phyloP scores from a whole-genome alignment of 2,329 filamentous ascomycete species.

The Apiospora rasikravindrae region DNA sequence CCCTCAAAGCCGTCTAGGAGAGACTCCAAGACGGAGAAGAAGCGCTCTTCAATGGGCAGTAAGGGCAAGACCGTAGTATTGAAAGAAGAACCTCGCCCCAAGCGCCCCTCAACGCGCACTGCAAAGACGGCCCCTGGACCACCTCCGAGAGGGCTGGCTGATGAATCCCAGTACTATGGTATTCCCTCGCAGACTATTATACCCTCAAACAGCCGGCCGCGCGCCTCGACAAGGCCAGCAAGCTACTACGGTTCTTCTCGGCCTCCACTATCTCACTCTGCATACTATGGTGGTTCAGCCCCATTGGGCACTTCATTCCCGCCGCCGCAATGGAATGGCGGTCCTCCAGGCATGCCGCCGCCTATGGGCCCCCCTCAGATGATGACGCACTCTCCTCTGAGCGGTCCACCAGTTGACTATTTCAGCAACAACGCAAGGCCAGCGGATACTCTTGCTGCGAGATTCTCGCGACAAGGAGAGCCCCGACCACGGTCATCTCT shows the following conservation, averaged over 20 bases:
- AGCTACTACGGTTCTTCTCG: constrained; percentile 41
- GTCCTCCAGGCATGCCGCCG: constrained; percentile 16
- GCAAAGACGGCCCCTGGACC: constrained; percentile 43
- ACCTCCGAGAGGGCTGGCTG: constrained; percentile 36
- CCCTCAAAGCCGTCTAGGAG: constrained; percentile 32
- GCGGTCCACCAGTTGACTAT: constrained; percentile 22
- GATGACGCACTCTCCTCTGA: constrained; percentile 17
- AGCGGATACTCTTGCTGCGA: constrained; percentile 29
- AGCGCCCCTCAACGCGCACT: constrained; percentile 42
- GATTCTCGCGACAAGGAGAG: constrained; percentile 30
- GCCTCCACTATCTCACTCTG: constrained; percentile 44
- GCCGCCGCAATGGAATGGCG: constrained; percentile 30
- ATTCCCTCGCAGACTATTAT: constrained; percentile 39
- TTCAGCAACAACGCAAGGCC: constrained; percentile 17
- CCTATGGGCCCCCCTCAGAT: constrained; percentile 17
- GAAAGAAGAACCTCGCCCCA: constrained; percentile 22
- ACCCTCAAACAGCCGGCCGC: constrained; percentile 43
- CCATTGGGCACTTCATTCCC: constrained; percentile 32
- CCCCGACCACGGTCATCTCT: constrained; percentile 46
- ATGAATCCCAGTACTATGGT: constrained; percentile 48
- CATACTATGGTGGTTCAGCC: constrained; percentile 39
- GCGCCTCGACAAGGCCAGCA: constrained; percentile 46
- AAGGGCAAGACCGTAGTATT: constrained; percentile 16
- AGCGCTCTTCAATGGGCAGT: constrained; percentile 28
- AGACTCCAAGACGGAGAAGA: constrained; percentile 38